Percentiles rank a stretch among this genome's conserved stretches.
These are phyloP conservation scores for Leccinum obscurum DNA, from an alignment of 768 basidiomycete genomes.

Conservation along the genomic window DNA sequence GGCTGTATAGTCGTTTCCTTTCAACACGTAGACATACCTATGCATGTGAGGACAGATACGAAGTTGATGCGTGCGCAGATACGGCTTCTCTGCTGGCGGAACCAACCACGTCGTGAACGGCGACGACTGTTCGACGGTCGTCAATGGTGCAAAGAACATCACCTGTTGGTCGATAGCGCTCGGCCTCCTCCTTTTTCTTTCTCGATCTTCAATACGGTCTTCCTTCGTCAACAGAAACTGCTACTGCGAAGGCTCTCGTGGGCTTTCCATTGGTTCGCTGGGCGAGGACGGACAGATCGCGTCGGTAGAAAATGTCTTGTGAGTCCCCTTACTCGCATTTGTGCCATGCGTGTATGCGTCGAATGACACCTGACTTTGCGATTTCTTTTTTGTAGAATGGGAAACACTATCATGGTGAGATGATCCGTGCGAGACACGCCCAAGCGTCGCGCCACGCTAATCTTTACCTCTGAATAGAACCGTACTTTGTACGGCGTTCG, in stretches of 20 bases:
- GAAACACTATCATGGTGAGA: slow-evolving; percentile 21
- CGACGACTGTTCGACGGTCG: slow-evolving; percentile 62
- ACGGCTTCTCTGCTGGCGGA: background rate
- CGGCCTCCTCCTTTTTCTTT: background rate
- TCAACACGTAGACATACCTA: background rate
- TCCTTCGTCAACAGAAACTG: slow-evolving; percentile 45
- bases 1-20: background rate
- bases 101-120: slow-evolving; percentile 49
- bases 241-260: slow-evolving; percentile 59
- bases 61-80: background rate
- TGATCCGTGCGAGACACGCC: background rate
- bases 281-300: slow-evolving; percentile 43
- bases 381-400: background rate
- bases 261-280: slow-evolving; percentile 56
- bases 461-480: slow-evolving; percentile 36
- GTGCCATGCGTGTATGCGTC: slow-evolving; percentile 25
- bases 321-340: slow-evolving; percentile 35
- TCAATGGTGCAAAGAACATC: slow-evolving; percentile 56
- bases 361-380: background rate
- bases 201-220: background rate
- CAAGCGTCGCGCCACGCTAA: background rate
- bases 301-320: slow-evolving; percentile 59
- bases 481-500: slow-evolving; percentile 57
- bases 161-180: slow-evolving; percentile 39
- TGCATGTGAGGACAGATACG: background rate